Conservation (phyloP, 805 yeast genomes). For the Barnettozyma californica region DNA sequence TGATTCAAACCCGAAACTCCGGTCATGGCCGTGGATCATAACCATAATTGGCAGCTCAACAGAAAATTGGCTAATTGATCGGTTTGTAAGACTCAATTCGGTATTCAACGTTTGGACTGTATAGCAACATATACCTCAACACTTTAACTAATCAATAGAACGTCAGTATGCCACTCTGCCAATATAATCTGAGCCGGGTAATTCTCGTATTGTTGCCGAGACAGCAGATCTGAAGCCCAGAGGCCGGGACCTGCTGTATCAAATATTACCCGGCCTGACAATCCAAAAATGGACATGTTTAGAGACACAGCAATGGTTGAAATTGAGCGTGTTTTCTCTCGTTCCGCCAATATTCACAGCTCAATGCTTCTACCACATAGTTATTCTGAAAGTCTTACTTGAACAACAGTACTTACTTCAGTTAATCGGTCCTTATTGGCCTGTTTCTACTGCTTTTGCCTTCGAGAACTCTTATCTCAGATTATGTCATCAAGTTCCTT, state of each 20-base stretch:
- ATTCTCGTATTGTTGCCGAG: too few relatives aligned
- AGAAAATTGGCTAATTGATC: too few relatives aligned
- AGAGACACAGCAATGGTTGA: background rate
- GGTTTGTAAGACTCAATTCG: too few relatives aligned
- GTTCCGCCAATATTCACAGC: background rate
- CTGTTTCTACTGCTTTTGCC: too few relatives aligned
- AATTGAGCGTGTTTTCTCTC: background rate
- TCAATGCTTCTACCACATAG: background rate
- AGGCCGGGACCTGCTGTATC: background rate
- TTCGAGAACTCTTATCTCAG: background rate
- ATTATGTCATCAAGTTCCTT: conserved; percentile 1
- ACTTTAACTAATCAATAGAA: too few relatives aligned
- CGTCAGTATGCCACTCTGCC: too few relatives aligned
- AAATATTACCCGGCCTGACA: background rate
- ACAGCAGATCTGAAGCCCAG: background rate
- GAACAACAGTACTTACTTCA: background rate
- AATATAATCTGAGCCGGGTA: background rate
- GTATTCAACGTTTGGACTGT: too few relatives aligned
- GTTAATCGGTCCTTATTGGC: background rate
- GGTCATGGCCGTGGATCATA: too few relatives aligned
- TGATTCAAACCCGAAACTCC: background rate
- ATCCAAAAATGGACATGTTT: background rate
- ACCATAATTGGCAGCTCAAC: too few relatives aligned
- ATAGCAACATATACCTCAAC: too few relatives aligned
- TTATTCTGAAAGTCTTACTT: background rate